A percentile compares a stretch with the other conserved stretches of the same genome.
Conservation (phyloP, 352 stramenopile genomes). For the Pythium diclinum region DNA sequence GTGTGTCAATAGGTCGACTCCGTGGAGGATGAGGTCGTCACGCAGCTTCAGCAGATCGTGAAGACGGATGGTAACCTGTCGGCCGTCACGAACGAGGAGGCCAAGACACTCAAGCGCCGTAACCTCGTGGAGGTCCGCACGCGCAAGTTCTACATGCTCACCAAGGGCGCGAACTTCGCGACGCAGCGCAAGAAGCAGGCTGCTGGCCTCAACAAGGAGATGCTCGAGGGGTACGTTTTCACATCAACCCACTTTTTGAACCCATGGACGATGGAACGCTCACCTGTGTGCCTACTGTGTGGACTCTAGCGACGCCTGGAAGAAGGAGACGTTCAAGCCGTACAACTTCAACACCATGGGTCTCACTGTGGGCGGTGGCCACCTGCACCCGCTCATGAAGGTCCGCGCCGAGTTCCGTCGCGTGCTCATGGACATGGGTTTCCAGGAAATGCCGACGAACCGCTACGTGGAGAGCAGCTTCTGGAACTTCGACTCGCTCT, state of each 20-base stretch:
- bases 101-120: constrained; percentile 78
- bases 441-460: constrained; percentile 99
- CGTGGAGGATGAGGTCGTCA: constrained; percentile 63
- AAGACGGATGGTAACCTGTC: constrained; percentile 49
- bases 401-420: constrained; percentile 97
- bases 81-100: constrained; percentile 67
- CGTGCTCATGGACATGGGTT: constrained; percentile 99
- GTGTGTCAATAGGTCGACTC: constrained; percentile 37
- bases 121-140: constrained; percentile 79
- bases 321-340: constrained; percentile 96
- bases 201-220: constrained; percentile 97
- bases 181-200: constrained; percentile 94
- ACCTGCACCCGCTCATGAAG: constrained; percentile 98
- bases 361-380: constrained; percentile 92
- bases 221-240: constrained; percentile 90
- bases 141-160: constrained; percentile 95
- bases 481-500: constrained; percentile 99
- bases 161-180: constrained; percentile 91
- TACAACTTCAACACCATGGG: constrained; percentile 99
- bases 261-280: background rate
- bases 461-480: constrained; percentile 99
- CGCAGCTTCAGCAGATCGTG: constrained; percentile 88
- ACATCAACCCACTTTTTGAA: background rate
- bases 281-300: background rate
- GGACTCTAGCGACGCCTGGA: constrained; percentile 84